Percentiles rank a stretch among this genome's conserved stretches.
Evolutionary conservation across 306 rosid species (phyloP).

Genomic region (Malus asiatica): DNA sequence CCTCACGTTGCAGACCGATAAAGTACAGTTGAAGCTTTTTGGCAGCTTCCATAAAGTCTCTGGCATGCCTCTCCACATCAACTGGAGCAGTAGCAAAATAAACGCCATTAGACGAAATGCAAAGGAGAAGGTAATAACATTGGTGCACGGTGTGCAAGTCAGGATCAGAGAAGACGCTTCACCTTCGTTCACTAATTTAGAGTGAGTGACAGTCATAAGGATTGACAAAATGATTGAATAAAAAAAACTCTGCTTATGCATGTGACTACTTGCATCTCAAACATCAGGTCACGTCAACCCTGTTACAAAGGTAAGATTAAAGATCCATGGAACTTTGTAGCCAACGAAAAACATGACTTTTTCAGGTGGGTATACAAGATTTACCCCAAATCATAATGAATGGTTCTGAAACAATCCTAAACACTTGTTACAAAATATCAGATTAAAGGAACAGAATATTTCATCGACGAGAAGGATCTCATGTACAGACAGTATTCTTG

Average conservation of each 20-base stretch:
- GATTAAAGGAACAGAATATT: neutral
- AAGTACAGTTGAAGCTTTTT: conserved; percentile 83
- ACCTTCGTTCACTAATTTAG: neutral
- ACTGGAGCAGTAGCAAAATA: conserved; percentile 34
- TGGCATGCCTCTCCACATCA: conserved; percentile 90
- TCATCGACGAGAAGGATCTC: neutral
- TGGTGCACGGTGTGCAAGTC: neutral
- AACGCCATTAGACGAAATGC: neutral
- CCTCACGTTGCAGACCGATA: conserved; percentile 73
- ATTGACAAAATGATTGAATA: neutral
- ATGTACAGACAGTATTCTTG: neutral
- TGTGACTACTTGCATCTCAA: neutral
- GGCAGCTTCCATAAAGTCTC: conserved; percentile 97
- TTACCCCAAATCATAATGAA: neutral
- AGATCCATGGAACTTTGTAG: neutral
- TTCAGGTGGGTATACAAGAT: neutral
- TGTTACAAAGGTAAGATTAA: neutral
- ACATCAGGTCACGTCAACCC: neutral
- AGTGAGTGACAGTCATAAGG: neutral
- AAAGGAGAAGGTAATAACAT: neutral
- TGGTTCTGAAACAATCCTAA: neutral
- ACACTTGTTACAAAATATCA: neutral
- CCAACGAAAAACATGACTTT: neutral
- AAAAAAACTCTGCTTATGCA: neutral
- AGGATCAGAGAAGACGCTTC: neutral